Evolutionary conservation across 2,329 filamentous ascomycete genomes (phyloP), one percentile per base, ranked within the genome.

Genomic region (Aspergillus udagawae): DNA sequence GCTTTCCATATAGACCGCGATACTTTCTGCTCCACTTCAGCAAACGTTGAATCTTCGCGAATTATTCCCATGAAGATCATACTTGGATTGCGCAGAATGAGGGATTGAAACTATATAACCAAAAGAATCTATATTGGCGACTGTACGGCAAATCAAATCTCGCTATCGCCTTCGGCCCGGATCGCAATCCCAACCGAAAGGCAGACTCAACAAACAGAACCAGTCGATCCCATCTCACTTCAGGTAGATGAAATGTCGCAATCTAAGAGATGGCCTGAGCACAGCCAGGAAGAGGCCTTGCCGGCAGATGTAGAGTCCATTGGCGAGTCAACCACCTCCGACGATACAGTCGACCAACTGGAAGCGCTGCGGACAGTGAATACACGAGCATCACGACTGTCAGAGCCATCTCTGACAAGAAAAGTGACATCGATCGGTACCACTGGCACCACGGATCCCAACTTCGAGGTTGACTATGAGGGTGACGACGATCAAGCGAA

Each of bases 401-500:
- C 73, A 10, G 62, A 67, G 14, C 69, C 76, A 10, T 72, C 71
- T 5, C 62, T 75, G 45, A 70, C 75, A 10, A 72, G 70, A 53
- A 76, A 75, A 42, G 72, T 74, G 20, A 78, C 78, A 2, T 80
- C 79, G 1, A 67, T 76, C 32, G 73, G 73, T 9, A 81, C 78
- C 4, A 76, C 73, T 52, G 73, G 71, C 27, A 81, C 79, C 2
- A 67, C 73, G 17, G 79, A 83, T 61, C 82, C 80, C 28, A 83
- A 85, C 28, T 93, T 86, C 66, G 90, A 94, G 73, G 82, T 93
- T 54, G 86, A 88, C 66, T 92, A 90, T 69, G 82, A 83, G 17
- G 83, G 83, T 1, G 72, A 73, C n/a, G 75, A 82, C 57, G 87
- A 89, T 65, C 77, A 78, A 2, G 79, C 81, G 12, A 87, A 91